Evolutionary conservation across 331 rosid species (phyloP), one percentile per base, ranked within the genome.

Genomic region (Rosa hybrid): DNA sequence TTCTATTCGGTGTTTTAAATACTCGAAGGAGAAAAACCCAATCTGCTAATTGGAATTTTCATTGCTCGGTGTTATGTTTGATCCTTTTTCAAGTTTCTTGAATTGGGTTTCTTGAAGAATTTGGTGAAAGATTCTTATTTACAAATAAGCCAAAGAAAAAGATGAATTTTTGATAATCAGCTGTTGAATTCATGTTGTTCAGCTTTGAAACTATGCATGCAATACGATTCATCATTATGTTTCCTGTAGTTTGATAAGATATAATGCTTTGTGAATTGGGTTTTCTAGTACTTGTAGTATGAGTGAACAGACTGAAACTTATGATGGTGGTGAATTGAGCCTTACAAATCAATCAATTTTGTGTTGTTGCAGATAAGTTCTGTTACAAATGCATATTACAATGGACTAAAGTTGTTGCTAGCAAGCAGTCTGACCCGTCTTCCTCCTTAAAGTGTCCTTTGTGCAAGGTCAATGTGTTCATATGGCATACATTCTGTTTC

Each of bases 341-440:
- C 48, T 75, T 50, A 21, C 4, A 25, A 63, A 70, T 57, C 23
- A 42, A 53, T 50, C 5, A 73, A 56, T 87, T 56, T 74, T 79
- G 44, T 68, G 75, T 78, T 68, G 75, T 78, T 91, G 75, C 92
- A 94, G 98, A 95, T 84, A 88, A 86, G 39, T 95, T 92, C 84
- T 95, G 98, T 86, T 95, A 85, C 88, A 86, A 83, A 77, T 95
- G 96, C 86, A 92, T 95, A 82, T 51, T 87, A 21, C 98, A 92
- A 50, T 95, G 98, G 98, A 78, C 89, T 74, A 93, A 89, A 73
- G 94, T 95, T 46, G 88, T 89, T 85, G 72, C 93, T 67, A 65
- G 82, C 75, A 92, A 91, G 83, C 90, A 74, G 71, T 78, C 77
- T 70, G 49, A 75, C 83, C 73, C 86, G n/a, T 83, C 84, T 78